Evolutionary conservation across 345 rosid species (phyloP).

Genomic region (Litchi chinensis): DNA sequence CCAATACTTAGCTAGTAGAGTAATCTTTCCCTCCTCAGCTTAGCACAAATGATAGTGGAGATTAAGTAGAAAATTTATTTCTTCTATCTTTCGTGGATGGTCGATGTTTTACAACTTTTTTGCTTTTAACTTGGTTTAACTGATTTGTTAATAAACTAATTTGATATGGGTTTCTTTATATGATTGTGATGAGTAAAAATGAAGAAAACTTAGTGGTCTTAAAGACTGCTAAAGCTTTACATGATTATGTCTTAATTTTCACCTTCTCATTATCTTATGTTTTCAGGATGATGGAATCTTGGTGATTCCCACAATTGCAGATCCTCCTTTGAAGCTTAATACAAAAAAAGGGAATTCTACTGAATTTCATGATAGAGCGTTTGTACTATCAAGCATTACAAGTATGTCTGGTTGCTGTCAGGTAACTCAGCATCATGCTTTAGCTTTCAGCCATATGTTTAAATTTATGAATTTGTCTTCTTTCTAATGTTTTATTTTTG

Average conservation of each 20-base stretch:
- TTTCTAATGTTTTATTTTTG: constrained; percentile 17
- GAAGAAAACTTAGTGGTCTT: neutral
- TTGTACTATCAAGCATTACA: constrained; percentile 63
- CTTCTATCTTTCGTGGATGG: neutral
- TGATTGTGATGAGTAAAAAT: neutral
- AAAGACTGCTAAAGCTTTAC: neutral
- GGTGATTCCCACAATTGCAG: constrained; percentile 79
- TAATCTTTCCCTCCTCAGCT: neutral
- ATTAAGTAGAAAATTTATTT: neutral
- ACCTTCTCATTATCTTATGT: neutral
- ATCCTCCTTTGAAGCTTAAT: constrained; percentile 65
- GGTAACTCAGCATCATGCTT: constrained; percentile 40
- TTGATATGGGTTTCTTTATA: neutral
- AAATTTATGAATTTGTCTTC: neutral
- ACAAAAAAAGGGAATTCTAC: constrained; percentile 51
- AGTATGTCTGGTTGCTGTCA: constrained; percentile 97
- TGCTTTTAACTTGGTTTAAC: neutral
- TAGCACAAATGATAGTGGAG: neutral
- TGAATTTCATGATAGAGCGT: constrained; percentile 66
- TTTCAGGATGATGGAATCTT: constrained; percentile 78
- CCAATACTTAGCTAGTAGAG: neutral
- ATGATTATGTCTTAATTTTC: neutral
- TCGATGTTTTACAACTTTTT: neutral
- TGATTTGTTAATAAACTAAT: neutral
- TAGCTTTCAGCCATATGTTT: constrained; percentile 16